Evolutionary conservation across 23 red algal species (phyloP), one percentile per base, ranked within the genome.

Genomic region (Gracilaria gracilis): DNA sequence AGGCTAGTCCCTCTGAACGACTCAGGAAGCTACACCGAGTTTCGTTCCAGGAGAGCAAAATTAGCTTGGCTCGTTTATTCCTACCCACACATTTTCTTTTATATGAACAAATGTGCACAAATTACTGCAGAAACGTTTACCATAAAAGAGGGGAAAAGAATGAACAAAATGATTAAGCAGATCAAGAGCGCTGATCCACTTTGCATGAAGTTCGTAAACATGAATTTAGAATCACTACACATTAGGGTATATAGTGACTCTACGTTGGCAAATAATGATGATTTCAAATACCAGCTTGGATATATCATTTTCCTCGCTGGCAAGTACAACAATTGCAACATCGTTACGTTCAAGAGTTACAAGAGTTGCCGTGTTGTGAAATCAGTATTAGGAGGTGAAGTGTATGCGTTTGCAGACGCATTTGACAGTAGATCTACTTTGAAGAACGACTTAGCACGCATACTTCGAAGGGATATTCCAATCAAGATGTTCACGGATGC

Each of bases 181-280:
- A 46, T 46, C 12, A 31, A 16, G 15, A 7, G 46, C 20, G 58
- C 32, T 59, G 66, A 55, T 9, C n/a, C 27, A 0, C 0, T 23
- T 6, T n/a, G 46, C 9, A 9, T 31, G 1, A 0, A 36, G 14
- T 75, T 54, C 40, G 6, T 27, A 4, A 24, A 44, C n/a, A 27
- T 76, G 0, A 67, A 88, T 51, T 9, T 21, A n/a, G 2, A 74
- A 34, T 71, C 84, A 0, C 20, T 76, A 0, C 35, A 20, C 11
- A 40, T 88, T 20, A 20, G 20, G 1, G 67, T 57, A 7, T 75
- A 88, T 57, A 28, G 59, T 20, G 67, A 88, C 27, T 39, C 84
- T 47, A 76, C 84, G 12, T 88, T 88, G 20, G 64, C 84, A 3
- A 75, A 75, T 75, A 70, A 31, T 35, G 37, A 48, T 17, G 84